Evolutionary conservation across 352 stramenopile genomes (phyloP), one percentile per base, ranked within the genome.

Genomic region (Phytophthora tentaculata): DNA sequence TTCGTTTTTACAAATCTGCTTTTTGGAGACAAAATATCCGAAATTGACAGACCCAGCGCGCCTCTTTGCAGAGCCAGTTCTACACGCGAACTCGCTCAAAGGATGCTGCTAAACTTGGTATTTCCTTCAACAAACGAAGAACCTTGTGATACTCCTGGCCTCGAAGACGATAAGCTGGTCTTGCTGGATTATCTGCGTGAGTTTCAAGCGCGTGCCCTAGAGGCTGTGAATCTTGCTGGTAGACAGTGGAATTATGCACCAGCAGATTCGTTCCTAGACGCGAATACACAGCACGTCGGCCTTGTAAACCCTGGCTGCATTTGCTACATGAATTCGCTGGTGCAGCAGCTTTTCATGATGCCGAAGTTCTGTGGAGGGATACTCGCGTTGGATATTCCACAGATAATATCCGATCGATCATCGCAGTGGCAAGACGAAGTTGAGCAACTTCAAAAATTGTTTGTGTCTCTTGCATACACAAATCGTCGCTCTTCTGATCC

Each of bases 291-390:
- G 1, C 77, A 86, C 13, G 88, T 87, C 44, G 98, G 97, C 8
- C 78, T 99, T 1, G 90, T 97, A 44, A 99, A 99, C 68, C 97
- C 98, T 49, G 98, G 98, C 8, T 99, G 97, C 63, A 99, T 98
- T 10, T 99, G 98, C 82, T 99, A 99, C 84, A 99, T 99, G 97
- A 99, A 99, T 77, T 97, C 96, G 0, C 80, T 99, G 0, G 72
- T 99, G 3, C 98, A 99, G 68, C 96, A 99, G 64, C 80, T 99
- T 41, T 99, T 94, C 51, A 88, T 91, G 71, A 79, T 84, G 49
- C 81, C 85, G 0, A 55, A 37, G 1, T 96, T 97, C 58, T 77
- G 80, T 20, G 47, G 73, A 6, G 79, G 78, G 2, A 41, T 95
- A 1, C 50, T 95, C 2, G 57, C 59, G 2, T 44, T 88, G 9